These are phyloP conservation scores for Setaria viridis DNA, from an alignment of 202 grass and related monocot species.

Conservation along the genomic window DNA sequence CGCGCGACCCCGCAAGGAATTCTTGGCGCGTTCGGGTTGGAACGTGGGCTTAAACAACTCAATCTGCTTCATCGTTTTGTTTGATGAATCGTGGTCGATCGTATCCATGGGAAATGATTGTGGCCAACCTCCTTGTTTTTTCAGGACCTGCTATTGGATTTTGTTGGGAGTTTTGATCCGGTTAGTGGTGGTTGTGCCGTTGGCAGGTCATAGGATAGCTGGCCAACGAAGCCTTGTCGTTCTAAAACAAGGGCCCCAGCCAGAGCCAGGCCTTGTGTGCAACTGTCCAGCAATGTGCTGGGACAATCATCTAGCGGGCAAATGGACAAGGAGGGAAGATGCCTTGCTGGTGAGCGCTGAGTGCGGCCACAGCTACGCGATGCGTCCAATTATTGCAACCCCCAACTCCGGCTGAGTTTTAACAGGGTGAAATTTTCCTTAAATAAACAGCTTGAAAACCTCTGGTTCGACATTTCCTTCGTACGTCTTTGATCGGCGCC, in stretches of 20 bases:
- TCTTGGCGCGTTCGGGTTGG: not conserved
- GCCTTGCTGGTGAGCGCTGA: conserved; percentile 46
- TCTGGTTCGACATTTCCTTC: not conserved
- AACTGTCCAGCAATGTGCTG: conserved; percentile 32
- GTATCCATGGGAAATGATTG: not conserved
- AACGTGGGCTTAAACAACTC: not conserved
- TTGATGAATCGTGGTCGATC: not conserved
- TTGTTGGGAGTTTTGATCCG: not conserved
- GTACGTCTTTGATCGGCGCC: not conserved
- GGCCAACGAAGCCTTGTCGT: conserved; percentile 34
- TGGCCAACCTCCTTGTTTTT: not conserved
- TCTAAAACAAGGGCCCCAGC: not conserved
- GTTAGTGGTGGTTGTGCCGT: not conserved
- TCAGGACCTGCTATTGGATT: not conserved
- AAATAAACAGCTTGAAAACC: too few species aligned
- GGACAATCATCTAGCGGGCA: conserved; percentile 41
- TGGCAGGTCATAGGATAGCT: conserved; percentile 16
- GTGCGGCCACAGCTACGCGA: conserved; percentile 37
- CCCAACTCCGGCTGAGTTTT: not conserved
- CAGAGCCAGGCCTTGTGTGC: not conserved
- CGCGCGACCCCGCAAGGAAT: not conserved
- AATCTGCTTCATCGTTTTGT: not conserved
- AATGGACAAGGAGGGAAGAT: conserved; percentile 45
- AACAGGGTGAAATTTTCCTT: conserved; percentile 21
- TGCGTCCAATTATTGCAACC: conserved; percentile 32